A percentile compares a stretch with the other conserved stretches of the same genome.
Conservation (phyloP, 2,329 filamentous ascomycete species). For the Aspergillus sp. region DNA sequence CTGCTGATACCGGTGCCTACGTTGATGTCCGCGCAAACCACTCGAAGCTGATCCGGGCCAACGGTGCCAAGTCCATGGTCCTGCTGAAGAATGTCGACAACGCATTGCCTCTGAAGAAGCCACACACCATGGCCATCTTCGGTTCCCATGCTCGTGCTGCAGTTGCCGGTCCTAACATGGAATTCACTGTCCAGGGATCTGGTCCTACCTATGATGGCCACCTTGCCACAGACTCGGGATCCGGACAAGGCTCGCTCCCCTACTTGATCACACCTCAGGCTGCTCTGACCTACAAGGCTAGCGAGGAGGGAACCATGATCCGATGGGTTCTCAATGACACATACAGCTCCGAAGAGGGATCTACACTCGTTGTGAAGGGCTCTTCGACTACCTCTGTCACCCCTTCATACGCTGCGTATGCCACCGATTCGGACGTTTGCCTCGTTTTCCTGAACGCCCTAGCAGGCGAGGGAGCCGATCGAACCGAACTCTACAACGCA, state of each 20-base stretch:
- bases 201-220: conserved; percentile 10
- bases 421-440: conserved; percentile 35
- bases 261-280: conserved; percentile 12
- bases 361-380: conserved; percentile 6
- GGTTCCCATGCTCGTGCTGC: conserved; percentile 41
- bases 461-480: conserved; percentile 74
- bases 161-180: conserved; percentile 18
- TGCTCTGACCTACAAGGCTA: conserved; percentile 8
- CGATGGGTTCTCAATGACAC: conserved; percentile 15
- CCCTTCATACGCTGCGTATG: conserved; percentile 6
- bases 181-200: conserved; percentile 13
- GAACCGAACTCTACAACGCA: conserved; percentile 49
- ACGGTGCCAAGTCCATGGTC: conserved; percentile 73
- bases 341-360: conserved; percentile 6
- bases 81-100: conserved; percentile 52
- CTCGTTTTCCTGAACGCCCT: conserved; percentile 84
- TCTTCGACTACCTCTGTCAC: conserved; percentile 4
- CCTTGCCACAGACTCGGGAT: conserved; percentile 10
- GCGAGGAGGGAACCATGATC: conserved; percentile 13
- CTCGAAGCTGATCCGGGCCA: conserved; percentile 62
- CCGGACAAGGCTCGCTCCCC: conserved; percentile 10
- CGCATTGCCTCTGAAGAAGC: conserved; percentile 45
- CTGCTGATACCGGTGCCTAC: conserved; percentile 6
- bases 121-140: conserved; percentile 44
- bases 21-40: conserved; percentile 68